Base-by-base conservation (phyloP, 2,329 filamentous ascomycete species). In the Mariannaea elegans region DNA sequence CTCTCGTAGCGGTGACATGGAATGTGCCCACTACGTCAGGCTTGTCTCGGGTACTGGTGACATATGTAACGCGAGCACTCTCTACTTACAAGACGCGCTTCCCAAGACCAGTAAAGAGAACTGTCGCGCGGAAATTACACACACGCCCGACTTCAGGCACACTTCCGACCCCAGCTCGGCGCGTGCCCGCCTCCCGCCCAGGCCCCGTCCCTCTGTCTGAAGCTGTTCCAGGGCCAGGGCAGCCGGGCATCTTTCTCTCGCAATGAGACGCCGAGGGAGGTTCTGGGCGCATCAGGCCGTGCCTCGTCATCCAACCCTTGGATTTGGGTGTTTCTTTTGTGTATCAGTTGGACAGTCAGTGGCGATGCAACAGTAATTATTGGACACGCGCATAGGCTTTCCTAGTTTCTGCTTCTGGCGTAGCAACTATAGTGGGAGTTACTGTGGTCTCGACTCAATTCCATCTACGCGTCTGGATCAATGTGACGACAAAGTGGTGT, bases 1-100 rank as follows among this genome's bases (percentile, higher is more conserved):
- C 55, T 27, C 16, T 42, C 27, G 66, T 69, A 69, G 47, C 41
- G 19, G 58, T 53, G 60, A 69, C 65, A 58, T 56, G 51, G 46
- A 55, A 48, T 38, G 18, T 10, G 13, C 31, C 32, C 45, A 36
- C 32, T 14, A 14, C 39, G 12, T 39, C n/a, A 24, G 59, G 23
- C 16, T 8, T 61, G 60, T 61, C 59, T 59, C 55, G 66, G 53
- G 68, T 70, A 69, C 65, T 16, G 42, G 58, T 46, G 50, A 70
- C 68, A 62, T 67, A 36, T 7, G 14, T 59, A 61, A 45, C 58
- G 24, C 29, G 23, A 34, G 38, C 24, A 24, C 27, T 19, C 16
- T 6, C 36, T 6, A 7, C 31, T 19, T 23, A 49, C 47, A 29
- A 49, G 31, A 47, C 39, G 24, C 46, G 49, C n/a, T 41, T 38